A percentile compares a stretch with the other conserved stretches of the same genome.
Evolutionary conservation across 2,329 filamentous ascomycete species (phyloP).

Genomic region (Fusarium temperatum): DNA sequence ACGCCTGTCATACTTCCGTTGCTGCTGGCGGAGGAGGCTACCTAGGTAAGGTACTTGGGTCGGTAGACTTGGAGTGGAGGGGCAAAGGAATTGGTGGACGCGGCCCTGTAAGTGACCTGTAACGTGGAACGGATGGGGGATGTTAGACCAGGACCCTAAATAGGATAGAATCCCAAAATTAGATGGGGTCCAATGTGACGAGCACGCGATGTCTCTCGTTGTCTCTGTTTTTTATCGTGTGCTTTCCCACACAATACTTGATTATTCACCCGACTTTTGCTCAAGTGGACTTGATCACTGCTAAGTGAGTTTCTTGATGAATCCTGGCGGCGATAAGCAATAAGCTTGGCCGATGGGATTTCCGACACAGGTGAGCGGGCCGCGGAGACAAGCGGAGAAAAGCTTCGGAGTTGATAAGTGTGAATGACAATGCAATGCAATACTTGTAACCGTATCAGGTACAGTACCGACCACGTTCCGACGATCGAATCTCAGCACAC

Average conservation of each 20-base stretch:
- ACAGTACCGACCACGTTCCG: slow-evolving; percentile 7
- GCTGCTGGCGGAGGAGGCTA: slow-evolving; percentile 29
- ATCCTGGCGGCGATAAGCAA: slow-evolving; percentile 15
- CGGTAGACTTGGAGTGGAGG: slow-evolving; percentile 15
- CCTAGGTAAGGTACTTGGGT: not conserved
- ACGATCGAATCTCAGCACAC: slow-evolving; percentile 26
- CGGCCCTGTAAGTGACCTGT: not conserved
- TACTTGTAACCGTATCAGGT: slow-evolving; percentile 25
- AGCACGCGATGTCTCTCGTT: slow-evolving; percentile 33
- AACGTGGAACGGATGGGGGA: not conserved
- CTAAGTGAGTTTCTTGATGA: not conserved
- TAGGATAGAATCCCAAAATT: slow-evolving; percentile 16
- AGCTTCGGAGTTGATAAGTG: slow-evolving; percentile 30
- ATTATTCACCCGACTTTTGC: not conserved
- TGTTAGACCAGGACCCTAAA: slow-evolving; percentile 12
- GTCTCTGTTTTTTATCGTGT: slow-evolving; percentile 22
- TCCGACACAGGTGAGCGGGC: slow-evolving; percentile 25
- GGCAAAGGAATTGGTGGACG: slow-evolving; percentile 21
- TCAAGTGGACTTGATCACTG: not conserved
- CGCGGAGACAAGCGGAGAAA: slow-evolving; percentile 39
- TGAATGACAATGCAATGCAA: slow-evolving; percentile 23
- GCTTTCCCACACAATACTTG: slow-evolving; percentile 20
- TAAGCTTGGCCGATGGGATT: slow-evolving; percentile 19
- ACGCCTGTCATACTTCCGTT: slow-evolving; percentile 42
- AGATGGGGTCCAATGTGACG: slow-evolving; percentile 7